These are phyloP conservation scores for Lolium rigidum DNA, from an alignment of 176 grass and related monocot genomes.

Conservation along the genomic window DNA sequence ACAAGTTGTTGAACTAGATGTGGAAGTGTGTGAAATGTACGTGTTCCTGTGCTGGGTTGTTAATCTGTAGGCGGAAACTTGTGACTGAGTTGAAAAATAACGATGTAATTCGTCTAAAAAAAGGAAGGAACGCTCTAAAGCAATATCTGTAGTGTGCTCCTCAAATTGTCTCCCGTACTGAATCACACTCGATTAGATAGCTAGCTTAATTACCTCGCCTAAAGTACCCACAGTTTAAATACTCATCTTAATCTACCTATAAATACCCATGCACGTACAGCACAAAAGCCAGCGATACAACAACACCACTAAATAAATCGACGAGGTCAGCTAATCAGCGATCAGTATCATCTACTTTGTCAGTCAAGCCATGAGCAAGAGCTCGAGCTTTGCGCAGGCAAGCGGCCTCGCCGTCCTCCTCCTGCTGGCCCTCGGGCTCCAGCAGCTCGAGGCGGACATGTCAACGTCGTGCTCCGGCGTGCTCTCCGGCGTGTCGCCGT, in stretches of 20 bases:
- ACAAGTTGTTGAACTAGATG: slow-evolving; percentile 21
- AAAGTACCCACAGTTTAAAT: background rate
- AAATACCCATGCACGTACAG: slow-evolving; percentile 21
- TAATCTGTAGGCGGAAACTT: background rate
- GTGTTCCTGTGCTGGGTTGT: background rate
- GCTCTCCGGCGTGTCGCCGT: slow-evolving; percentile 34
- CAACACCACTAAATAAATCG: background rate
- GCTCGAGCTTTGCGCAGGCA: background rate
- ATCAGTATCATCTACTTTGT: background rate
- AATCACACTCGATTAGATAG: too few species aligned
- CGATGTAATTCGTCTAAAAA: background rate
- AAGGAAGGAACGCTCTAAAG: too few species aligned
- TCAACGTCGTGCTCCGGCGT: slow-evolving; percentile 33
- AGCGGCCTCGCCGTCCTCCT: slow-evolving; percentile 9
- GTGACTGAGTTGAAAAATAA: background rate
- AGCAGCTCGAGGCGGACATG: slow-evolving; percentile 28
- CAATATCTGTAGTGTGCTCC: too few species aligned
- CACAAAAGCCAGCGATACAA: background rate
- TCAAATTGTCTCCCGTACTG: background rate
- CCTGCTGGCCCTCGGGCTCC: slow-evolving; percentile 10
- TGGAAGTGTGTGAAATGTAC: background rate
- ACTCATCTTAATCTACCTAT: slow-evolving; percentile 18
- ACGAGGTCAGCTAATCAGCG: background rate
- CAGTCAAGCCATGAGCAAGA: slow-evolving; percentile 26
- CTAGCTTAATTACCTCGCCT: background rate